Evolutionary conservation across 495 filamentous ascomycete genomes (phyloP), one percentile per base, ranked within the genome.

Genomic region (Aspergillus sclerotiicarbonarius): DNA sequence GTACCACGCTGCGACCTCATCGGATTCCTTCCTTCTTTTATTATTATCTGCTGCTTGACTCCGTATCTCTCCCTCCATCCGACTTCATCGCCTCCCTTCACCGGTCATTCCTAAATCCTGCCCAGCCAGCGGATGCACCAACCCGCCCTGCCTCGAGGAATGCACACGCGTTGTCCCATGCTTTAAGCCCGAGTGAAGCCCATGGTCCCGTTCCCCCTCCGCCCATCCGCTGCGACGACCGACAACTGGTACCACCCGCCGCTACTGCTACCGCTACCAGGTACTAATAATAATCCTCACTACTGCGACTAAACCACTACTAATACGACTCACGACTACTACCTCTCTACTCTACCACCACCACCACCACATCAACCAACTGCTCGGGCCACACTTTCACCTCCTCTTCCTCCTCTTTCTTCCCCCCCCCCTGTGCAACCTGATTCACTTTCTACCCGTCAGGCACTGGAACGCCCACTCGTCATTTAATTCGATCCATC

Each of bases 151-250:
- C 53, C 37, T 37, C 56, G 54, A 66, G 58, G 70, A 73, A 73
- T 73, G 73, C 62, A 62, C 63, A 69, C 71, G 66, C 68, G 71
- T 73, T 76, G 70, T 71, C 71, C 69, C 72, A 70, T 71, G 69
- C 67, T 69, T 70, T 32, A 12, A 15, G n/a, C n/a, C n/a, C n/a
- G 32, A 47, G 18, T 45, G 21, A 32, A 32, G 41, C 54, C 53
- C 51, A 32, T 53, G 54, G 53, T 56, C 62, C 50, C 57, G 44
- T 56, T 58, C 46, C 50, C 50, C 53, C 30, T 15, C 37, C 61
- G 50, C 67, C 29, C 29, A 32, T 60, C 45, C 52, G 37, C 52
- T 44, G 43, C 52, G 37, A 31, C 35, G 33, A 2, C 13, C 31
- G 20, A 57, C 20, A 25, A 50, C 29, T 52, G 19, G 16, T 7